A percentile compares a stretch with the other conserved stretches of the same genome.
phyloP scores from a whole-genome alignment of 139 green algal genomes.

The Coccomyxa sp. region DNA sequence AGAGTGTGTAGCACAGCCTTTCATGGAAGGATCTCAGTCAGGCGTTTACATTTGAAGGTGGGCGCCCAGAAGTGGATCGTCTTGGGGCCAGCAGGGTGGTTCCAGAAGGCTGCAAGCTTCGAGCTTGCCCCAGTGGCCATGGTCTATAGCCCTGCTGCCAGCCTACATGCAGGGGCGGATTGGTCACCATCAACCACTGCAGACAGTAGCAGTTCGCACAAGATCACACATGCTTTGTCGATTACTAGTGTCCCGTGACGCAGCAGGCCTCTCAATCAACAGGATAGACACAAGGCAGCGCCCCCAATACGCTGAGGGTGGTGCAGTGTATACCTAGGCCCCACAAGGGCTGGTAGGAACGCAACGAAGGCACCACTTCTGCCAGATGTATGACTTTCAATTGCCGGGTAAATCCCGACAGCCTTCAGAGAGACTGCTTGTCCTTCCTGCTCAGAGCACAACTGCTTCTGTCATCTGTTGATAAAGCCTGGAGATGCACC shows the following conservation, averaged over 20 bases:
- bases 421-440: too few relatives aligned
- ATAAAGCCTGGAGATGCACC: too few relatives aligned
- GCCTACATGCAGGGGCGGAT: neutral
- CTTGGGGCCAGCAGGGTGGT: slow-evolving; percentile 81
- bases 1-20: too few relatives aligned
- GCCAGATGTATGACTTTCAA: too few relatives aligned
- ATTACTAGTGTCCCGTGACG: neutral
- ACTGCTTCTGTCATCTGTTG: too few relatives aligned
- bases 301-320: neutral
- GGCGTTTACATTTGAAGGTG: slow-evolving; percentile 91
- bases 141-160: neutral
- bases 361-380: too few relatives aligned
- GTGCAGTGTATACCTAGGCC: neutral
- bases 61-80: slow-evolving; percentile 87
- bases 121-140: neutral
- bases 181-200: neutral
- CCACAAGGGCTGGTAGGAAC: too few relatives aligned
- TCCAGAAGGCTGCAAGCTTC: slow-evolving; percentile 45
- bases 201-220: neutral
- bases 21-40: too few relatives aligned
- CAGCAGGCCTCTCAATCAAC: neutral
- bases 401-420: too few relatives aligned
- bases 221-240: neutral
- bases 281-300: neutral
- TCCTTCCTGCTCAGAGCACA: too few relatives aligned